A percentile compares a stretch with the other conserved stretches of the same genome.
Conservation (phyloP, 75 land plant species). For the Pinus taeda region DNA sequence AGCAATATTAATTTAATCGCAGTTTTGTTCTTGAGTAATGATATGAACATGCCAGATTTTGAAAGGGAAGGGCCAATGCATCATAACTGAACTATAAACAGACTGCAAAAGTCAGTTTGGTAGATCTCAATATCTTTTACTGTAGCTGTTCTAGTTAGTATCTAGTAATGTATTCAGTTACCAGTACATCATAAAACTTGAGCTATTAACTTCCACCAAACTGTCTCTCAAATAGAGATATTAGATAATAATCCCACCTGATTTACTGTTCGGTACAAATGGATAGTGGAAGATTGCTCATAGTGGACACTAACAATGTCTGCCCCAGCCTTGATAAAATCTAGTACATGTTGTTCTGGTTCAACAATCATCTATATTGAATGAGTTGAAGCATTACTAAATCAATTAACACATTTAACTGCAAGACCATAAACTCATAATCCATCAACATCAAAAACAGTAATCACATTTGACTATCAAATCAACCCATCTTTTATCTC, state of each 20-base stretch:
- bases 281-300: constrained; percentile 94
- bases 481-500: constrained; percentile 1
- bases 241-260: constrained; percentile 41
- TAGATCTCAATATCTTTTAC: too few relatives aligned
- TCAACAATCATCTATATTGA: constrained; percentile 92
- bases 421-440: not conserved
- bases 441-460: not conserved
- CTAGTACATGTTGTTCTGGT: constrained; percentile 92
- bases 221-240: not conserved
- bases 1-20: too few relatives aligned
- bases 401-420: constrained; percentile 6
- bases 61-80: too few relatives aligned
- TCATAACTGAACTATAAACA: too few relatives aligned
- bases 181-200: not conserved
- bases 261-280: constrained; percentile 88
- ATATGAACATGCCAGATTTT: too few relatives aligned
- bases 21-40: too few relatives aligned
- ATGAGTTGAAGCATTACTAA: not conserved
- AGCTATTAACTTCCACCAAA: not conserved
- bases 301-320: constrained; percentile 94
- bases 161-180: too few relatives aligned
- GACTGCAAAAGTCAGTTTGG: too few relatives aligned
- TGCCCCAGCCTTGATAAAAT: constrained; percentile 97
- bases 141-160: too few relatives aligned
- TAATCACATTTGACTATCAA: not conserved